Evolutionary conservation across 148 eudicot genomes (phyloP).

Genomic region (Salicornia ramosissima): DNA sequence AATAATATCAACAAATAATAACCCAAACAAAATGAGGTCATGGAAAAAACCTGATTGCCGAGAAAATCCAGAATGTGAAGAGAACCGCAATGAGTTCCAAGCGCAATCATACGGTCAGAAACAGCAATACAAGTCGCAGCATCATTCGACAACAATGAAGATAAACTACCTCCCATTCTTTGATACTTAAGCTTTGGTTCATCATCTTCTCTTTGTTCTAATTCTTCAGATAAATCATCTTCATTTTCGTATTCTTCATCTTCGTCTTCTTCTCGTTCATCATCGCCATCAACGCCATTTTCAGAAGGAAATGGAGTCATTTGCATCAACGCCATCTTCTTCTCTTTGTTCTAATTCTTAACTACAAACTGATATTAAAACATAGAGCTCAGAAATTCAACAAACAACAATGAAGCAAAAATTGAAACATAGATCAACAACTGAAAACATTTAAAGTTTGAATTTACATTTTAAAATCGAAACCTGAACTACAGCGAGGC

Average conservation of each 20-base stretch:
- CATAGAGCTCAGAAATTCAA: too few species aligned
- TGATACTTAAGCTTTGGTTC: conserved; percentile 96
- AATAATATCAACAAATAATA: too few species aligned
- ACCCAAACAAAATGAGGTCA: background rate
- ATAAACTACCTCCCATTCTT: conserved; percentile 91
- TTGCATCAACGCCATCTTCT: conserved; percentile 13
- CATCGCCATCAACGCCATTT: conserved; percentile 83
- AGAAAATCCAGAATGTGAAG: conserved; percentile 89
- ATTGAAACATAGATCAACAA: too few species aligned
- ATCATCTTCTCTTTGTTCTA: conserved; percentile 58
- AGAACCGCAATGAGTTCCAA: conserved; percentile 74
- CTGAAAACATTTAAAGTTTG: too few species aligned
- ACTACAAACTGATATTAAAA: too few species aligned
- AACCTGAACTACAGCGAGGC: too few species aligned
- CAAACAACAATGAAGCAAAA: too few species aligned
- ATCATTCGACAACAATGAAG: conserved; percentile 54
- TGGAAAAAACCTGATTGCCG: conserved; percentile 62
- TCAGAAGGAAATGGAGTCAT: conserved; percentile 60
- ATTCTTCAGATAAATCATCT: conserved; percentile 26
- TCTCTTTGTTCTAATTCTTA: too few species aligned
- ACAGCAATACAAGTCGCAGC: conserved; percentile 76
- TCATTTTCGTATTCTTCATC: conserved; percentile 36
- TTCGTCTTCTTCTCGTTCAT: conserved; percentile 53
- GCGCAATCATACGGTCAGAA: conserved; percentile 91
- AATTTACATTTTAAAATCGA: too few species aligned